These are phyloP conservation scores for Wallacemonas sp. DNA, from an alignment of 208 protist species.

Conservation along the genomic window DNA sequence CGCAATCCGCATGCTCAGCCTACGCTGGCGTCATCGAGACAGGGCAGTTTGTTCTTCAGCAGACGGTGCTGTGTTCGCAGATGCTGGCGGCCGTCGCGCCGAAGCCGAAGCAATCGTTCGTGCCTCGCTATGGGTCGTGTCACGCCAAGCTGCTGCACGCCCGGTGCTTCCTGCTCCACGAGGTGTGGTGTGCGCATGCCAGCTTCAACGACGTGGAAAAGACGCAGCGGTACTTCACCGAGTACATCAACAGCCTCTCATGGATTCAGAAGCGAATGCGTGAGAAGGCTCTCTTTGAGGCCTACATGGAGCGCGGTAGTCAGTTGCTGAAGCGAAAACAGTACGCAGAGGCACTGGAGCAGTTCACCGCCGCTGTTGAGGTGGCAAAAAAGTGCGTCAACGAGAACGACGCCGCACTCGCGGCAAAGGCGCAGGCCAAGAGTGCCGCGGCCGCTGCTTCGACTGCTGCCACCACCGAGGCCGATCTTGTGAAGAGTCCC, in stretches of 20 bases:
- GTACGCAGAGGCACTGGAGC: constrained; percentile 41
- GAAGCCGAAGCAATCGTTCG: constrained; percentile 29
- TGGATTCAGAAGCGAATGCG: constrained; percentile 30
- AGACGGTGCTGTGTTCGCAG: constrained; percentile 76
- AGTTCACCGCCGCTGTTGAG: constrained; percentile 60
- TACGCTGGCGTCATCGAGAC: constrained; percentile 71
- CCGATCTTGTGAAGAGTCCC: no score
- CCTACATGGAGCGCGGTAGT: constrained; percentile 72
- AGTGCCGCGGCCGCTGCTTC: constrained; percentile 15
- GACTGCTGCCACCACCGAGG: constrained; percentile 4
- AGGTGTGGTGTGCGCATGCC: constrained; percentile 66
- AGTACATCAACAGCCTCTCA: constrained; percentile 57
- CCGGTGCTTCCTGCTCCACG: constrained; percentile 49
- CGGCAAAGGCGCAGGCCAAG: background rate
- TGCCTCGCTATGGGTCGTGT: constrained; percentile 67
- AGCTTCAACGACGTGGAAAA: constrained; percentile 46
- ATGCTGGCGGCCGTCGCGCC: constrained; percentile 58
- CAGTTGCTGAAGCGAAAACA: constrained; percentile 65
- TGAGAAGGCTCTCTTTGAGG: constrained; percentile 52
- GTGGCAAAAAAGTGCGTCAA: constrained; percentile 26
- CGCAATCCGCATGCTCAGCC: constrained; percentile 57
- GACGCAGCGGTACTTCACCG: constrained; percentile 61
- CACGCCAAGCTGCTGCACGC: constrained; percentile 53
- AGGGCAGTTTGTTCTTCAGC: constrained; percentile 70
- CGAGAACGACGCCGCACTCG: constrained; percentile 16